Evolutionary conservation across 768 basidiomycete genomes (phyloP), one percentile per base, ranked within the genome.

Genomic region (Brasilioporus rufonigricans): DNA sequence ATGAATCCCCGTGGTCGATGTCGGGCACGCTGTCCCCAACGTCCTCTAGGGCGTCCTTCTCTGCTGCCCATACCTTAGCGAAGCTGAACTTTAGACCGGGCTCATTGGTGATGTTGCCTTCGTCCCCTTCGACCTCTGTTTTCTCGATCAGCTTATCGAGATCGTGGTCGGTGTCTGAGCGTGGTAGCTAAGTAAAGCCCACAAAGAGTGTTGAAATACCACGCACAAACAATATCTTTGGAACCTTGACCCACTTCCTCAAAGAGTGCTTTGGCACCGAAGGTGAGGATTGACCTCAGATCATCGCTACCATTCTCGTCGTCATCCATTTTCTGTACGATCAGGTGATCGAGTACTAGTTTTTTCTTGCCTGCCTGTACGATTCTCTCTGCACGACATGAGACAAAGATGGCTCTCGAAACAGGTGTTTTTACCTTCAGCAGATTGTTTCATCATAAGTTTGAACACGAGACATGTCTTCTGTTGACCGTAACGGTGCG

Each of bases 391-490:
- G 62, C 19, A 38, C 40, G n/a, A 59, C 18, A 36, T 64, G 54
- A 55, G 56, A 49, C 21, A 21, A 14, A 21, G 19, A 18, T 14
- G 24, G 35, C 19, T 39, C 23, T 38, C n/a, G 24, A 53, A 43
- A 14, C n/a, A 41, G 18, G 16, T 23, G 36, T 19, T 45, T 69
- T 53, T 50, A 85, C 91, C 92, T 80, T 95, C 92, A 12, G 95
- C 92, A 8, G 93, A 92, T 52, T 89, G 86, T 70, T 96, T 96
- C 51, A 93, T 84, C 91, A 98, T 93, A 39, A 99, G 73, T 67
- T 96, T 98, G 78, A 98, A 96, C 24, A 96, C 93, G 41, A 96
- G 77, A 56, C 93, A 94, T 7, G 91, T 92, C 66, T 97, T 98
- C 72, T 84, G 83, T 73, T 98, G 97, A 2, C 97, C 97, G 66